Percentiles rank a stretch among this genome's conserved stretches.
These are phyloP conservation scores for Aspergillus sp. DNA, from an alignment of 2,329 filamentous ascomycete genomes.

Conservation along the genomic window DNA sequence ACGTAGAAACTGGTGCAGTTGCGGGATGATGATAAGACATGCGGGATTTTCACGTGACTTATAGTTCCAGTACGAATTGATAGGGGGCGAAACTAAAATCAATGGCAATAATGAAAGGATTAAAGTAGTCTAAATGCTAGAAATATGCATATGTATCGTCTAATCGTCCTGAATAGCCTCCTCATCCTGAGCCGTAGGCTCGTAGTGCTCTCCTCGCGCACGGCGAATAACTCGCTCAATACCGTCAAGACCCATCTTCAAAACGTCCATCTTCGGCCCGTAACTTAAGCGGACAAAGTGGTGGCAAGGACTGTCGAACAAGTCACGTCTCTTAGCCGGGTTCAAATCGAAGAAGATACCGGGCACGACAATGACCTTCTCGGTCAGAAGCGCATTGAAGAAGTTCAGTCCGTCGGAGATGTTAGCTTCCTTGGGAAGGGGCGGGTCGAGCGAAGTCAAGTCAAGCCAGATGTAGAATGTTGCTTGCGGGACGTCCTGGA, in stretches of 20 bases:
- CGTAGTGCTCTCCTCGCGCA: conserved; percentile 34
- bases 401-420: conserved; percentile 95
- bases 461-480: conserved; percentile 92
- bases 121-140: not conserved
- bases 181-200: conserved; percentile 35
- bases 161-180: conserved; percentile 38
- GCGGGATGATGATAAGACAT: not conserved
- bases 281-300: conserved; percentile 86
- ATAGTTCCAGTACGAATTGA: not conserved
- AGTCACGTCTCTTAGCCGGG: conserved; percentile 79
- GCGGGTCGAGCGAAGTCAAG: conserved; percentile 48
- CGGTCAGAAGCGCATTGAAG: conserved; percentile 88
- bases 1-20: not conserved
- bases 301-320: conserved; percentile 94
- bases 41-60: not conserved
- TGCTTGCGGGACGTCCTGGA: conserved; percentile 80
- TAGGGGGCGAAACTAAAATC: too few species aligned
- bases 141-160: not conserved
- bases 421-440: conserved; percentile 60
- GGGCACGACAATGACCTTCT: conserved; percentile 95
- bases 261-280: conserved; percentile 75
- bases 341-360: conserved; percentile 99
- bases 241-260: conserved; percentile 77
- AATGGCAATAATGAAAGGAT: not conserved
- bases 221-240: conserved; percentile 74